Evolutionary conservation across 2,329 filamentous ascomycete genomes (phyloP), one percentile per base, ranked within the genome.

Genomic region (Microcyclosporella mali): DNA sequence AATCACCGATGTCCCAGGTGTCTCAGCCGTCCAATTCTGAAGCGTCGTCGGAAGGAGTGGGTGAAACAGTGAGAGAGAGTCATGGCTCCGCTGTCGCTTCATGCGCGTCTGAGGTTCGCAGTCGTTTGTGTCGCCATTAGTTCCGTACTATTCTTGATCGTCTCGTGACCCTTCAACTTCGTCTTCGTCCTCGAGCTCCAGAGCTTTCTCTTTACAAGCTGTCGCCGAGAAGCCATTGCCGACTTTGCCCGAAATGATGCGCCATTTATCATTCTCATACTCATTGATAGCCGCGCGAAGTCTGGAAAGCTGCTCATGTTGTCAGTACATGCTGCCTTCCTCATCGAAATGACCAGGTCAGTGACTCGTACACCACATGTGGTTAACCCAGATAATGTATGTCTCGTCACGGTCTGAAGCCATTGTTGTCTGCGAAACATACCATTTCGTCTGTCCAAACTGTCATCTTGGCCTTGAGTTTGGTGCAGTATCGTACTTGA

Each of bases 381-480:
- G 32, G 15, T 14, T 34, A 18, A 6, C n/a, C n/a, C n/a, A n/a
- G n/a, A n/a, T 25, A 9, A 25, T 4, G 21, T 25, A 25, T n/a
- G 29, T 6, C 15, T 28, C 27, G 28, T 40, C 37, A 40, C 37
- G 18, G 37, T 28, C 28, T 28, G 21, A 9, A 6, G 21, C 21
- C 21, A 25, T 25, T 25, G 21, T 25, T 9, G 35, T 28, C 38
- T 31, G 25, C 30, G 39, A 34, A 16, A 49, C 51, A 16, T 50
- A 95, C 89, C 73, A 86, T 92, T 61, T 95, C 88, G 53, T 94
- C 87, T 38, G 85, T 94, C 89, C 89, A 95, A 58, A 88, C 80
- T 10, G 86, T 94, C 30, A 85, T 89, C 71, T 95, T 95, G 11
- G 88, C 88, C 69, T 94, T 95, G 40, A 95, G 72, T 68, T 94